Evolutionary conservation across 2,329 filamentous ascomycete species (phyloP).

Genomic region (Neoscytalidium dimidiatum): DNA sequence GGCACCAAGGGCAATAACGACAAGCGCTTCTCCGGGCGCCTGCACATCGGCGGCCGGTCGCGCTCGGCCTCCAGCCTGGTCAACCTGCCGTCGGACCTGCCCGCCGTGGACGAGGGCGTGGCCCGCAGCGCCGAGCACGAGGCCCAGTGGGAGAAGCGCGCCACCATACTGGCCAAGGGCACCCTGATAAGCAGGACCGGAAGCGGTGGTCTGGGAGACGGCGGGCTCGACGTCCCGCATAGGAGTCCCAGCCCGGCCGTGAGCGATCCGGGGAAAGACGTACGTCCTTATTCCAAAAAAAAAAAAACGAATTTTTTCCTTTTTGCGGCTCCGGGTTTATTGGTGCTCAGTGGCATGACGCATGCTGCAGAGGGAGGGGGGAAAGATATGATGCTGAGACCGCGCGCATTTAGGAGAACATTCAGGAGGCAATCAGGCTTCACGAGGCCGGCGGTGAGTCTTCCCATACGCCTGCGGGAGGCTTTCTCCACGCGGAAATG

Average conservation of each 20-base stretch:
- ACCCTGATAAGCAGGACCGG: conserved; percentile 43
- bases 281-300: no score
- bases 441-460: conserved; percentile 73
- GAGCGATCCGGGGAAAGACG: conserved; percentile 42
- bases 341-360: no score
- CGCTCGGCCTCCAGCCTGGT: conserved; percentile 61
- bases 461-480: background rate
- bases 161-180: conserved; percentile 77
- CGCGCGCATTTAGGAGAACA: conserved; percentile 54
- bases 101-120: conserved; percentile 62
- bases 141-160: conserved; percentile 87
- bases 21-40: conserved; percentile 64
- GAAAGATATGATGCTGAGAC: conserved; percentile 13
- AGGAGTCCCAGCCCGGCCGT: conserved; percentile 39
- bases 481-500: background rate
- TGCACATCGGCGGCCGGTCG: conserved; percentile 62
- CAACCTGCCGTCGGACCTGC: conserved; percentile 77
- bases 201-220: background rate
- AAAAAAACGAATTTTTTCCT: no score
- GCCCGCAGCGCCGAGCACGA: conserved; percentile 46
- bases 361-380: no score
- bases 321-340: no score
- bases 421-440: conserved; percentile 92
- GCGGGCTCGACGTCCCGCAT: background rate
- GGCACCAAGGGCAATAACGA: conserved; percentile 28